Base-by-base conservation (phyloP, 2,329 filamentous ascomycete species). In the Penicillium sp. region DNA sequence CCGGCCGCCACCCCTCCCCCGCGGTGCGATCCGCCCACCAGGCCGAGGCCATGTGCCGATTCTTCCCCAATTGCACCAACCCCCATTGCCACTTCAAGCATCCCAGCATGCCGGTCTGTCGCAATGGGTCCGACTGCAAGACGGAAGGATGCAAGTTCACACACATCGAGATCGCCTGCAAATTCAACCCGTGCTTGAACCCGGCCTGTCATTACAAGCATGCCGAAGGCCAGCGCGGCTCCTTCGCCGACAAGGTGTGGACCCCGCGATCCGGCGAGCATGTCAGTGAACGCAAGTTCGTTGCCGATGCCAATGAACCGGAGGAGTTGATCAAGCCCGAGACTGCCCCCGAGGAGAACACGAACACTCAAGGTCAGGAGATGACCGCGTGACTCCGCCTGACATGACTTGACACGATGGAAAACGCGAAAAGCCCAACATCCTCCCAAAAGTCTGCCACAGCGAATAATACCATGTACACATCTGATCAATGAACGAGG, bases 11-110 rank as follows among this genome's bases (percentile, higher is more conserved):
- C 73, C 94, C 94, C 2, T 97, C 92, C 6, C 94, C 94, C 1
- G 92, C 93, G 5, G 84, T 89, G 64, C 90, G 86, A 71, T 78
- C 84, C 48, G 86, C 87, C 24, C 90, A 93, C 71, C 89, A 96
- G 75, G 83, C 86, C 55, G 89, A 94, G 72, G 86, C 90, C 72
- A 88, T 95, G 67, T 96, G 92, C 84, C 91, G 89, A 69, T 96
- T 92, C 81, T 96, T 86, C 73, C 91, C 92, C 55, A 91, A 95
- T 76, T 96, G 92, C 80, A 88, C 91, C 47, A 97, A 97, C 73
- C 83, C 87, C 8, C 82, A 85, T 64, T 99, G 94, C 71, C 85
- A 90, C 1, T 99, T 97, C 81, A 88, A 88, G 72, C 94, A 99
- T 71, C 92, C 92, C 0, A 84, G 83, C 27, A 91, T 91, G 84